Conservation (phyloP, 805 yeast species). For the Trichomonascus vanleenenianus region DNA sequence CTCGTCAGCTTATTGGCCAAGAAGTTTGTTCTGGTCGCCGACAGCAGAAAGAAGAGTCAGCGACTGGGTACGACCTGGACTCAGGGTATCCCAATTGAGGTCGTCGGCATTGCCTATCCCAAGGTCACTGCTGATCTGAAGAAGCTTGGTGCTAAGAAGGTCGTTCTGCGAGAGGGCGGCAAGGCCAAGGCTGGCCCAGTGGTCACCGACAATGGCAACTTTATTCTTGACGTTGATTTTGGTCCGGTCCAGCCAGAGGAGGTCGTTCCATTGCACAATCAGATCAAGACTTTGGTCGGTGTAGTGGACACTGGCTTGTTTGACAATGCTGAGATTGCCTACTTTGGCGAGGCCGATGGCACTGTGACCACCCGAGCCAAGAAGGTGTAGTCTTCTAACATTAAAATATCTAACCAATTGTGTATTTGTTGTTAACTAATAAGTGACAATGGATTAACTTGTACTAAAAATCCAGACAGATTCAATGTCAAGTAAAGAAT, state of each 20-base stretch:
- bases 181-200: constrained; percentile 95
- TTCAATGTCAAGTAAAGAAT: no score
- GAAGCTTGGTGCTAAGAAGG: constrained; percentile 53
- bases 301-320: constrained; percentile 96
- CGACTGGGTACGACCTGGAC: constrained; percentile 74
- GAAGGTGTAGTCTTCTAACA: not conserved
- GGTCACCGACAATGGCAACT: constrained; percentile 91
- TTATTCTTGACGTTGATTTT: constrained; percentile 87
- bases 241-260: constrained; percentile 51
- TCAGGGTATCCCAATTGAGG: constrained; percentile 92
- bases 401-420: not conserved
- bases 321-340: constrained; percentile 63
- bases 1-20: constrained; percentile 76
- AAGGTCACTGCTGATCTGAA: constrained; percentile 61
- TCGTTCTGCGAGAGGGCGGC: constrained; percentile 75
- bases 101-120: constrained; percentile 81
- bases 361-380: constrained; percentile 24
- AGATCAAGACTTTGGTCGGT: constrained; percentile 74
- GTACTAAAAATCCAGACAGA: no score
- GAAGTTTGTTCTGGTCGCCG: constrained; percentile 83
- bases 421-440: no score
- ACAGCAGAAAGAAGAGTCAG: constrained; percentile 73
- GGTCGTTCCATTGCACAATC: constrained; percentile 46
- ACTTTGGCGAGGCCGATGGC: constrained; percentile 85
- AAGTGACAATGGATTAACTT: no score